Conservation (phyloP, 2,329 filamentous ascomycete genomes). For the Venturia pyrina region DNA sequence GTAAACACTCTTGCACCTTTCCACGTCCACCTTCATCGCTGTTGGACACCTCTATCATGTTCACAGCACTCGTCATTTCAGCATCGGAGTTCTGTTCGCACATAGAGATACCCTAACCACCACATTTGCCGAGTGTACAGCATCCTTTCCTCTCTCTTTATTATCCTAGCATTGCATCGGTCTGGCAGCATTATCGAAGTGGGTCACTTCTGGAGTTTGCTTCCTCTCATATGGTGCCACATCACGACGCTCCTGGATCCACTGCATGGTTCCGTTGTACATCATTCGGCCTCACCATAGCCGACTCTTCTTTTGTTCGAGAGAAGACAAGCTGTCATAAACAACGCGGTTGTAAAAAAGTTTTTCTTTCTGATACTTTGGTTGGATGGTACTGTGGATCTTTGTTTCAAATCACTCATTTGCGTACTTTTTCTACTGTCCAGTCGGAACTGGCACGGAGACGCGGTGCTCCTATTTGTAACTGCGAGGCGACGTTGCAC, state of each 20-base stretch:
- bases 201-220: background rate
- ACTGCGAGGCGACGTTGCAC: background rate
- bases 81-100: background rate
- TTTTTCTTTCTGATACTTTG: background rate
- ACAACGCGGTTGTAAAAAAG: background rate
- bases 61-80: slow-evolving; percentile 5
- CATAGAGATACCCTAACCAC: background rate
- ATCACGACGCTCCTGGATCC: background rate
- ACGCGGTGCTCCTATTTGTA: background rate
- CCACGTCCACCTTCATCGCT: background rate
- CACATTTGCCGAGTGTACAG: background rate
- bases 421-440: background rate
- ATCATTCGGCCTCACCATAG: background rate
- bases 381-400: background rate
- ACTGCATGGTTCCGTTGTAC: slow-evolving; percentile 2
- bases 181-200: background rate
- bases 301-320: background rate
- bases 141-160: background rate
- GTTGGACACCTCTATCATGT: background rate
- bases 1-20: background rate
- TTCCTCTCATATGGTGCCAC: background rate
- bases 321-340: background rate
- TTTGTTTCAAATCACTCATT: background rate
- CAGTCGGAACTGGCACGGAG: background rate
- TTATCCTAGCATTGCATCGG: slow-evolving; percentile 1